Conservation (phyloP, 169 alveolate species). For the Amoebophrya sp. region DNA sequence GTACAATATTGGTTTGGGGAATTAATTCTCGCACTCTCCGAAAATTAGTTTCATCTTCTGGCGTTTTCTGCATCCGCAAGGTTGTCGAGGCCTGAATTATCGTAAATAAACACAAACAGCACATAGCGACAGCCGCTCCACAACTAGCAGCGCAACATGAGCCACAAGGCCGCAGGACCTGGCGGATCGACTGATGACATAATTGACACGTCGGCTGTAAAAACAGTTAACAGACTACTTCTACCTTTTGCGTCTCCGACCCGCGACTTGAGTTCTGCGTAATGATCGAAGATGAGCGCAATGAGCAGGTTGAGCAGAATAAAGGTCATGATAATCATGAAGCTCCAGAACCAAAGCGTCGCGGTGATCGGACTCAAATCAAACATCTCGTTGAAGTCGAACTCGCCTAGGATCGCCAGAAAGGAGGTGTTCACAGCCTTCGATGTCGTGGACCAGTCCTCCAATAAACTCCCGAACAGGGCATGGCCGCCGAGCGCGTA, state of each 20-base stretch:
- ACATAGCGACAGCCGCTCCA: too few species aligned
- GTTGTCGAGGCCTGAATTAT: too few species aligned
- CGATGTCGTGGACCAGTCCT: conserved; percentile 20
- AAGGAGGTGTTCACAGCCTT: conserved; percentile 20
- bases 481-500: conserved; percentile 16
- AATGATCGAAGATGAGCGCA: neutral
- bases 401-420: conserved; percentile 26
- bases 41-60: too few species aligned
- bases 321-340: neutral
- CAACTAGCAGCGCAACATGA: too few species aligned
- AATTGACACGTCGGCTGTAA: too few species aligned
- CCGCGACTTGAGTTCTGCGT: neutral
- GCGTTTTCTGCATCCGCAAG: too few species aligned
- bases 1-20: too few species aligned
- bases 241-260: neutral
- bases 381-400: conserved; percentile 26
- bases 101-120: too few species aligned
- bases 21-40: too few species aligned
- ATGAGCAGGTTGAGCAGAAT: neutral
- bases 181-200: too few species aligned
- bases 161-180: too few species aligned
- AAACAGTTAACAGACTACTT: too few species aligned
- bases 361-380: neutral
- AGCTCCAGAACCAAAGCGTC: neutral
- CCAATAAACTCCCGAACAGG: conserved; percentile 1